A percentile compares a stretch with the other conserved stretches of the same genome.
phyloP scores from a whole-genome alignment of 2,329 filamentous ascomycete species.

The Achaetomium macrosporum region DNA sequence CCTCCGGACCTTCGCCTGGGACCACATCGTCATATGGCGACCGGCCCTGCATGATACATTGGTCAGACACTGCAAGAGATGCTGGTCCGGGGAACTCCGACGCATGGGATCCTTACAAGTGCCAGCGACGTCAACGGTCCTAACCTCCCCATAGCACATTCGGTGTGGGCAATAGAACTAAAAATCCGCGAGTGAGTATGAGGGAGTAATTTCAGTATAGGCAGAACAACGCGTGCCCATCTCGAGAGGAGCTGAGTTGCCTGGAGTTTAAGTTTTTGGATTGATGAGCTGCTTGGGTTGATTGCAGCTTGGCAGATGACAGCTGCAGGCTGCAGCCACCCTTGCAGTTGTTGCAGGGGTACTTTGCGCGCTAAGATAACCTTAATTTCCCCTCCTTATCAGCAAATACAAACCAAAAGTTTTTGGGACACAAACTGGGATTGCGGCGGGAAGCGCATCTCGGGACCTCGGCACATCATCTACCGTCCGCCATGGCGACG shows the following conservation, averaged over 20 bases:
- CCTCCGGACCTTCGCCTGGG: slow-evolving; percentile 41
- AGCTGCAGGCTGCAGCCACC: too few species aligned
- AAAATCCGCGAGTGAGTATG: too few species aligned
- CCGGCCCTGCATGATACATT: slow-evolving; percentile 40
- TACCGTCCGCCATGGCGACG: slow-evolving; percentile 45
- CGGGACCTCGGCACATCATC: slow-evolving; percentile 9
- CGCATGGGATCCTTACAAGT: slow-evolving; percentile 37
- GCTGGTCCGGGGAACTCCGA: too few species aligned
- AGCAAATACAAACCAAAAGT: slow-evolving; percentile 10
- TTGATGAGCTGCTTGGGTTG: background rate
- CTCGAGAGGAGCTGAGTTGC: background rate
- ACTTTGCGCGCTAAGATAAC: slow-evolving; percentile 34
- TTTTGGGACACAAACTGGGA: slow-evolving; percentile 21
- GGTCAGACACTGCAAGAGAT: background rate
- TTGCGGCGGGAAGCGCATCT: slow-evolving; percentile 7
- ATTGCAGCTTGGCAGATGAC: too few species aligned
- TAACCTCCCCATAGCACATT: slow-evolving; percentile 45
- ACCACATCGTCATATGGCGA: slow-evolving; percentile 56
- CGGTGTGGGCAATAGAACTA: background rate
- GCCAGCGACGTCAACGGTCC: slow-evolving; percentile 53
- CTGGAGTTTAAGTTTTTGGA: background rate
- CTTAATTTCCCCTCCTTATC: slow-evolving; percentile 26
- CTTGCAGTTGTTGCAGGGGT: background rate
- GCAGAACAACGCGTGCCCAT: background rate
- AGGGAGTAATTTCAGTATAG: background rate